Evolutionary conservation across 257 asterid species (phyloP), one percentile per base, ranked within the genome.

Genomic region (Scutellaria baicalensis): DNA sequence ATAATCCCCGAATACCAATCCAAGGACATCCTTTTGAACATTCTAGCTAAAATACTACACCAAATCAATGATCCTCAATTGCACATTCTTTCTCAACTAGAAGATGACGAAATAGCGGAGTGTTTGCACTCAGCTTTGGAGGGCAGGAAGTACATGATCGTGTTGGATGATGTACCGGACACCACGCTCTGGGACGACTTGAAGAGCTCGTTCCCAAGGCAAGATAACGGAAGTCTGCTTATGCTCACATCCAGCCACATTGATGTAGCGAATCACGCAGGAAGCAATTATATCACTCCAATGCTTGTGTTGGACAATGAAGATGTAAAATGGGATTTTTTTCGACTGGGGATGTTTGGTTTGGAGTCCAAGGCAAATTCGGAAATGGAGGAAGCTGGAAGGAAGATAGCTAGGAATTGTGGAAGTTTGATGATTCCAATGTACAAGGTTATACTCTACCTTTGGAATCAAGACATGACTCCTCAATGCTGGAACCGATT

Each of bases 371-470:
- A 5, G 33, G 5, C 0, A 27, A 27, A 27, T 35, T 2, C 13
- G 7, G 9, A 40, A 13, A 49, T 75, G 0, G 57, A 45, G 49
- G 47, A 63, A 44, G 33, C 12, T n/a, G 80, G 75, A 0, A 63
- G 23, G 63, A 63, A 45, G 80, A 75, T 75, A 62, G 58, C 48
- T 0, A 5, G 16, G 31, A 69, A 69, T 35, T 69, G 80, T 8
- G 59, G 23, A 10, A 81, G 84, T 4, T 74, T 65, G n/a, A 73
- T 66, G n/a, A 69, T 82, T 0, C 55, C 62, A 8, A 21, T 77
- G 0, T 38, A 39, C 42, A 23, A 76, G 40, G 39, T 76, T 12
- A 70, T 66, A 0, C 63, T 64, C 0, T 11, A 59, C 55, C 64
- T 83, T 0, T 27, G 55, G 11, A 69, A 42, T 16, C 13, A 13